Conservation (phyloP, 768 basidiomycete genomes). For the Suillus occidentalis region DNA sequence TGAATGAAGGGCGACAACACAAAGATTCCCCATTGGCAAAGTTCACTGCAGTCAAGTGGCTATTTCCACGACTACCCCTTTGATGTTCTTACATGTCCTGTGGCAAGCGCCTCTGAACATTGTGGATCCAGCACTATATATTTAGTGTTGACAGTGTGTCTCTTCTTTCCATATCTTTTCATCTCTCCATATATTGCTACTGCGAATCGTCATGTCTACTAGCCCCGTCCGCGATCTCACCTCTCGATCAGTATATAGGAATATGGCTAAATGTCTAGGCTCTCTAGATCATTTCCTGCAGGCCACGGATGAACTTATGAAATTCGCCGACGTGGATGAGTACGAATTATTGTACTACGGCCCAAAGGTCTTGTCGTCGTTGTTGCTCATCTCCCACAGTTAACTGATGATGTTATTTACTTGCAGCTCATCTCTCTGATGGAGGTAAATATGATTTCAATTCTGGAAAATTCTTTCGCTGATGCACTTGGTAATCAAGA, state of each 20-base stretch:
- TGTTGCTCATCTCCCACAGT: conserved; percentile 9
- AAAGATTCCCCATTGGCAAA: too few species aligned
- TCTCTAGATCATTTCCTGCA: conserved; percentile 28
- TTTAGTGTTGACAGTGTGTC: conserved; percentile 14
- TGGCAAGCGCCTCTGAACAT: neutral
- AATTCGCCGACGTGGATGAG: conserved; percentile 17
- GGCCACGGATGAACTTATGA: conserved; percentile 26
- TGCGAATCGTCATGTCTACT: neutral
- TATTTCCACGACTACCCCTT: neutral
- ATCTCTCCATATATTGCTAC: neutral
- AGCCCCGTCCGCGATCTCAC: conserved; percentile 14
- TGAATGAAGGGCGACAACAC: too few species aligned
- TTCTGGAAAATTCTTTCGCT: neutral
- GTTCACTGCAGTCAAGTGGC: conserved; percentile 14
- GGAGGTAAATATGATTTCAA: conserved; percentile 42
- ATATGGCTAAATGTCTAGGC: conserved; percentile 27
- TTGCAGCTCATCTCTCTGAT: conserved; percentile 47
- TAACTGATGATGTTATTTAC: neutral
- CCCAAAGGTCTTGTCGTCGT: conserved; percentile 22
- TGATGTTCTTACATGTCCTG: neutral
- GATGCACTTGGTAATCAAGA: conserved; percentile 27
- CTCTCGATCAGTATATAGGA: conserved; percentile 25
- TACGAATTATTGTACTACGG: conserved; percentile 22
- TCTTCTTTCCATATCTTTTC: conserved; percentile 12
- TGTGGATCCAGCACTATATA: conserved; percentile 17